Conservation (phyloP, 306 rosid species). For the Dryas alaskensis region DNA sequence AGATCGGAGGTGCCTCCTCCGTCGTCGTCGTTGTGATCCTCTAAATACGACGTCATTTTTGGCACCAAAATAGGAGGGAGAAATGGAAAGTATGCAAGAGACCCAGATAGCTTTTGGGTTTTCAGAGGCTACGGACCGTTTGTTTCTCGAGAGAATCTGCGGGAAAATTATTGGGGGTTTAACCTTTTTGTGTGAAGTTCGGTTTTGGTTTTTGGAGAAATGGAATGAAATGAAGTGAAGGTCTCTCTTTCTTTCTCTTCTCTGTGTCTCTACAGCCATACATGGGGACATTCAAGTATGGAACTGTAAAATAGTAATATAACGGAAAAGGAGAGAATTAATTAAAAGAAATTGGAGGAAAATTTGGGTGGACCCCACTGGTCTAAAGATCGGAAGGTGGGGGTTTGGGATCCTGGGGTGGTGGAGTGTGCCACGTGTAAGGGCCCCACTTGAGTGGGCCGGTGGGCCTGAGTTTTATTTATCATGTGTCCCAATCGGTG, state of each 20-base stretch:
- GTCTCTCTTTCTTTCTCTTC: background rate
- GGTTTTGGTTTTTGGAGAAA: constrained; percentile 5
- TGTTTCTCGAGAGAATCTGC: constrained; percentile 1
- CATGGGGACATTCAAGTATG: background rate
- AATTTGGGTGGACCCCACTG: background rate
- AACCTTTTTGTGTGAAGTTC: background rate
- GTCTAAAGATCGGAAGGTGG: background rate
- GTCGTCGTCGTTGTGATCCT: constrained; percentile 38
- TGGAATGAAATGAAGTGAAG: background rate
- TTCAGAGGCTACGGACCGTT: background rate
- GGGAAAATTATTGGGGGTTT: constrained; percentile 20
- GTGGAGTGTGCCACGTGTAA: constrained; percentile 13
- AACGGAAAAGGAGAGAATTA: constrained; percentile 7
- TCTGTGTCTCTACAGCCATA: background rate
- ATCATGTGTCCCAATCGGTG: constrained; percentile 21
- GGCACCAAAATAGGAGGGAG: background rate
- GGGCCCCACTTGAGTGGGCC: constrained; percentile 17
- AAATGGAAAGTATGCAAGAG: background rate
- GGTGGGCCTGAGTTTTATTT: background rate
- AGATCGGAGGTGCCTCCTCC: constrained; percentile 34
- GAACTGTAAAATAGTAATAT: constrained; percentile 19
- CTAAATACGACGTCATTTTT: constrained; percentile 29
- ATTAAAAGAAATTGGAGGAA: background rate
- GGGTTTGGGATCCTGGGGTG: background rate
- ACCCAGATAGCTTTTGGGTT: background rate